Conservation (phyloP, 2,329 filamentous ascomycete genomes). For the Monosporascus ibericus region DNA sequence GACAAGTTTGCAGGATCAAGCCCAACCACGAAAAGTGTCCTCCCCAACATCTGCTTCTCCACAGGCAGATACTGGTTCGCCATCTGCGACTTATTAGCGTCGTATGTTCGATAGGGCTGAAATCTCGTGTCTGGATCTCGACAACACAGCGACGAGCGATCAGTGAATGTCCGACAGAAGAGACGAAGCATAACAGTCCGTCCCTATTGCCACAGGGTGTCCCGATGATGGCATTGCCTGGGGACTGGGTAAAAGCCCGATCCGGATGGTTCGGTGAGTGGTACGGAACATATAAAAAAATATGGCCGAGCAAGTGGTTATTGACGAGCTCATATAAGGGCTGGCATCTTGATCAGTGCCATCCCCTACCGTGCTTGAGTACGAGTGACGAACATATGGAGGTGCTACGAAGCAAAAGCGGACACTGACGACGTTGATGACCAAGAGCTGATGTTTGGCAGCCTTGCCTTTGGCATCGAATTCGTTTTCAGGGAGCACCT, state of each 20-base stretch:
- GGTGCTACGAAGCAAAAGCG: constrained; percentile 28
- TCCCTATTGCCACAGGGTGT: constrained; percentile 40
- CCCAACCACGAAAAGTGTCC: constrained; percentile 43
- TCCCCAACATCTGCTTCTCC: constrained; percentile 33
- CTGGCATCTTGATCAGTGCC: constrained; percentile 20
- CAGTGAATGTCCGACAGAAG: too few species aligned
- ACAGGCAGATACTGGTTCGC: constrained; percentile 38
- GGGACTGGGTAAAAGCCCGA: constrained; percentile 35
- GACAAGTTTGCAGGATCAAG: constrained; percentile 46
- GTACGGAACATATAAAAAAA: constrained; percentile 52
- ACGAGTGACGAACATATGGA: constrained; percentile 19
- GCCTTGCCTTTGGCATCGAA: too few species aligned
- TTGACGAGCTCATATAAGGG: constrained; percentile 51
- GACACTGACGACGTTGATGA: constrained; percentile 37
- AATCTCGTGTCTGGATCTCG: too few species aligned
- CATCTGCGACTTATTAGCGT: constrained; percentile 9
- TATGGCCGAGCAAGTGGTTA: constrained; percentile 50
- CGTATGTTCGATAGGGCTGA: background rate
- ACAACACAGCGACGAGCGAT: too few species aligned
- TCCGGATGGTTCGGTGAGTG: constrained; percentile 41
- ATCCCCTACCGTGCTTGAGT: background rate
- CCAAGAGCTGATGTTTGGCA: constrained; percentile 35
- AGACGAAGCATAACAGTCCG: constrained; percentile 1
- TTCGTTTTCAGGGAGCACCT: too few species aligned
- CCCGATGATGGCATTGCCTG: constrained; percentile 41